phyloP scores from a whole-genome alignment of 257 asterid species.

The Craterostigma plantagineum region DNA sequence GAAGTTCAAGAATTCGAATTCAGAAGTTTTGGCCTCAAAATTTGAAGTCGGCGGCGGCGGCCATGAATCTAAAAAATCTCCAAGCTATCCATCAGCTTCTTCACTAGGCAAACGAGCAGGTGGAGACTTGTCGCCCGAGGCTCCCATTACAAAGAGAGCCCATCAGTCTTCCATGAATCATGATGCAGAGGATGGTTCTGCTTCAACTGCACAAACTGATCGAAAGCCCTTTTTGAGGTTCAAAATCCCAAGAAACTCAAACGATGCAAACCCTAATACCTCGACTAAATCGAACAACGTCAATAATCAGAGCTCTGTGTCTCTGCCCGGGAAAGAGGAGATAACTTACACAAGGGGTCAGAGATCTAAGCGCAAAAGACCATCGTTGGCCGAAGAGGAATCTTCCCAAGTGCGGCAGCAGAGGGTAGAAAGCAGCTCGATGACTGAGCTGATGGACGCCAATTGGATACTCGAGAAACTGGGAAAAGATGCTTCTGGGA shows the following conservation, averaged over 20 bases:
- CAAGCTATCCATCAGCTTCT: too few relatives aligned
- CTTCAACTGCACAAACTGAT: constrained; percentile 26
- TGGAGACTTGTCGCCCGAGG: constrained; percentile 14
- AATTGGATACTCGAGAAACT: constrained; percentile 86
- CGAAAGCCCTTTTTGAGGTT: constrained; percentile 51
- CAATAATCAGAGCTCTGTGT: constrained; percentile 13
- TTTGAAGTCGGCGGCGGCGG: constrained; percentile 26
- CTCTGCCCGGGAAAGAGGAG: constrained; percentile 46
- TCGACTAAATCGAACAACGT: too few relatives aligned
- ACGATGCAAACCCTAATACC: constrained; percentile 27
- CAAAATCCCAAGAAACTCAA: constrained; percentile 57
- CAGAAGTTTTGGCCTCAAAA: constrained; percentile 13
- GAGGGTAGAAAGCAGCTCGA: constrained; percentile 27
- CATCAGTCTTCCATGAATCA: constrained; percentile 24
- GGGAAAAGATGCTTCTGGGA: constrained; percentile 93
- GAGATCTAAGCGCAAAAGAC: constrained; percentile 74
- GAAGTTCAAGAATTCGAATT: constrained; percentile 18
- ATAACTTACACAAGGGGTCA: constrained; percentile 62
- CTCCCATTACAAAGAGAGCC: background rate
- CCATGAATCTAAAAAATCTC: constrained; percentile 25
- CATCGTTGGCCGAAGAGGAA: constrained; percentile 30
- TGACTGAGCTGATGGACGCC: constrained; percentile 74
- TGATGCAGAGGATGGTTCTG: constrained; percentile 25
- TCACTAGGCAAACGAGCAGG: constrained; percentile 29
- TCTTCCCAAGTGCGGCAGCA: constrained; percentile 22